Conservation (phyloP, 2,329 filamentous ascomycete species). For the Macroventuria anomochaeta region DNA sequence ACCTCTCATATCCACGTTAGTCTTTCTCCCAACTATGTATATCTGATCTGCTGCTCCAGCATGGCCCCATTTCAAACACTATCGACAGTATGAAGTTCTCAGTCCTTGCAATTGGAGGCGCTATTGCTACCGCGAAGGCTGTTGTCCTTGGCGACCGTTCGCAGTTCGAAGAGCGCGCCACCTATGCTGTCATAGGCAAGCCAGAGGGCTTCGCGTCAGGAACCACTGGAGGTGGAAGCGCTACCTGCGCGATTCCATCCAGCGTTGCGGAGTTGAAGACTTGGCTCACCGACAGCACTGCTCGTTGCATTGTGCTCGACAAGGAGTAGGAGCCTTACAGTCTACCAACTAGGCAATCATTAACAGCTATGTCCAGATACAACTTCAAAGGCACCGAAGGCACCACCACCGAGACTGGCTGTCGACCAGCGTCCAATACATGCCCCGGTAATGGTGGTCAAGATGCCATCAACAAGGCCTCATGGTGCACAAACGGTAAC, state of each 20-base stretch:
- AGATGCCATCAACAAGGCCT: conserved; percentile 62
- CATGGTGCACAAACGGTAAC: conserved; percentile 64
- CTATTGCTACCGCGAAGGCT: conserved; percentile 22
- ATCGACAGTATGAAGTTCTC: conserved; percentile 30
- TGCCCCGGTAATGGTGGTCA: conserved; percentile 65
- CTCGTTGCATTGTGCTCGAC: conserved; percentile 65
- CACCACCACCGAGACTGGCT: conserved; percentile 59
- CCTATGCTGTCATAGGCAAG: conserved; percentile 41
- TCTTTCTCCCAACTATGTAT: not conserved
- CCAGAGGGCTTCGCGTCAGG: conserved; percentile 60
- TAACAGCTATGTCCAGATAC: conserved; percentile 33
- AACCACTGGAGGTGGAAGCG: conserved; percentile 66
- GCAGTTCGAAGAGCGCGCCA: conserved; percentile 18
- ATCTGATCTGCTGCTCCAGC: not conserved
- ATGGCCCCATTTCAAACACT: not conserved
- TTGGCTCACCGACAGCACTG: conserved; percentile 61
- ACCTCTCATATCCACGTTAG: not conserved
- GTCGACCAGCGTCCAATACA: conserved; percentile 55
- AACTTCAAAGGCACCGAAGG: conserved; percentile 64
- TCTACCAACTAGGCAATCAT: not conserved
- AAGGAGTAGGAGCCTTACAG: conserved; percentile 40
- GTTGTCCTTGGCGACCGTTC: conserved; percentile 20
- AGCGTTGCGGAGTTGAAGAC: conserved; percentile 62
- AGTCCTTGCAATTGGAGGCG: conserved; percentile 25
- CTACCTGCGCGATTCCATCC: conserved; percentile 60